Percentiles rank a stretch among this genome's conserved stretches.
These are phyloP conservation scores for Colletotrichum camelliae DNA, from an alignment of 2,329 filamentous ascomycete species.

Conservation along the genomic window DNA sequence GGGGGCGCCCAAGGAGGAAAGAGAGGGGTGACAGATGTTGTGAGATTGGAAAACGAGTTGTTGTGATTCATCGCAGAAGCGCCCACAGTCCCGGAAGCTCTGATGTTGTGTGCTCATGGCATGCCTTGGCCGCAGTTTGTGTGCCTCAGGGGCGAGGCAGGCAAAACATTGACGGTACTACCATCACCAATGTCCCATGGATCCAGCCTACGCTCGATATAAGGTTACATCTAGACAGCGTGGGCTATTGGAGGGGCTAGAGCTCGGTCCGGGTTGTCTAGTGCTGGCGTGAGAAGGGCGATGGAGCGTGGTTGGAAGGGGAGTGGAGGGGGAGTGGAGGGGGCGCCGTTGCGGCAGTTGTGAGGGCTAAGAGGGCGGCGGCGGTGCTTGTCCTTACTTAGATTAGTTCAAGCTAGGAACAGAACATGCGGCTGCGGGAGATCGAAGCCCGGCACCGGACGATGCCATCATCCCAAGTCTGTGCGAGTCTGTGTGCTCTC, in stretches of 20 bases:
- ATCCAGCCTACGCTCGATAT: neutral
- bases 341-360: conserved; percentile 3
- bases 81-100: neutral
- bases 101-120: neutral
- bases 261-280: neutral
- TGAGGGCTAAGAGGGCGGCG: neutral
- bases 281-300: neutral
- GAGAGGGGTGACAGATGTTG: neutral
- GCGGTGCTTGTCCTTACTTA: neutral
- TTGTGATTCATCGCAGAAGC: conserved; percentile 9
- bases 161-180: neutral
- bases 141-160: neutral
- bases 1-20: neutral
- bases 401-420: neutral
- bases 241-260: neutral
- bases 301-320: neutral
- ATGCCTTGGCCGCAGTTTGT: conserved; percentile 14
- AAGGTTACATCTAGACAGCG: conserved; percentile 8
- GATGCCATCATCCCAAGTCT: conserved; percentile 1
- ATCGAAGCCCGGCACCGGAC: neutral
- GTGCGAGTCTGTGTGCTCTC: neutral
- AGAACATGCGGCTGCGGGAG: conserved; percentile 1
- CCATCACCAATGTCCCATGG: neutral
- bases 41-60: neutral
- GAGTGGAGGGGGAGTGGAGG: neutral